phyloP scores from a whole-genome alignment of 352 stramenopile genomes.

The Blastocystis sp. region DNA sequence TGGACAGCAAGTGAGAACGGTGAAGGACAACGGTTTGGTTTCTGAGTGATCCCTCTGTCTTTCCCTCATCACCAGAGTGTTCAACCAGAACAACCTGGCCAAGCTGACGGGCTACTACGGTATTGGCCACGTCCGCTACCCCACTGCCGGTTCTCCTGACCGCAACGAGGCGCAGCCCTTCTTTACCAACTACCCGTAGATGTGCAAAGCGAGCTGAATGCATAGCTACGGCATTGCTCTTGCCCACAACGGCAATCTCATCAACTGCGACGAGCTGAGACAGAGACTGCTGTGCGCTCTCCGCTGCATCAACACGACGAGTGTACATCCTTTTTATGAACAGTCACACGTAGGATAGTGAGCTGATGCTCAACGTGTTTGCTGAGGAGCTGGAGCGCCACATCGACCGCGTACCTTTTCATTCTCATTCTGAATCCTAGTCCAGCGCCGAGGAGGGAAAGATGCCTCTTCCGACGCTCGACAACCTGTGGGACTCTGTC shows the following conservation, averaged over 20 bases:
- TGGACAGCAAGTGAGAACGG: slow-evolving; percentile 5
- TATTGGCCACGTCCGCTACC: slow-evolving; percentile 95
- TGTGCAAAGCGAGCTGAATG: background rate
- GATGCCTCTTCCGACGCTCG: slow-evolving; percentile 24
- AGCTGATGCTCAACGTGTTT: slow-evolving; percentile 96
- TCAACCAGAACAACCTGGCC: slow-evolving; percentile 95
- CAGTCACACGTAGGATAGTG: slow-evolving; percentile 80
- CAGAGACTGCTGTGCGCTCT: slow-evolving; percentile 85
- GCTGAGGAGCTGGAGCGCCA: slow-evolving; percentile 85
- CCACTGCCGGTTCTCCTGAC: slow-evolving; percentile 77
- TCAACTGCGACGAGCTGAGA: slow-evolving; percentile 91
- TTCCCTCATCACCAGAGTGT: slow-evolving; percentile 78
- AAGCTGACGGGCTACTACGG: slow-evolving; percentile 89
- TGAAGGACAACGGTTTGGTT: slow-evolving; percentile 66
- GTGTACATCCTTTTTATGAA: background rate
- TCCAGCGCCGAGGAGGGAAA: background rate
- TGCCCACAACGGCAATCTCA: slow-evolving; percentile 97
- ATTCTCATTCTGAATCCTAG: background rate
- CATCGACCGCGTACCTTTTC: slow-evolving; percentile 59
- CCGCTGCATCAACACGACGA: slow-evolving; percentile 75
- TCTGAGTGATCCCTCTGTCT: background rate
- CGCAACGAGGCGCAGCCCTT: slow-evolving; percentile 87
- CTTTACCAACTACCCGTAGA: slow-evolving; percentile 98
- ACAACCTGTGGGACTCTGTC: slow-evolving; percentile 84
- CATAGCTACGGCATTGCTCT: slow-evolving; percentile 83